These are phyloP conservation scores for Pisolithus marmoratus DNA, from an alignment of 768 basidiomycete genomes.

Conservation along the genomic window DNA sequence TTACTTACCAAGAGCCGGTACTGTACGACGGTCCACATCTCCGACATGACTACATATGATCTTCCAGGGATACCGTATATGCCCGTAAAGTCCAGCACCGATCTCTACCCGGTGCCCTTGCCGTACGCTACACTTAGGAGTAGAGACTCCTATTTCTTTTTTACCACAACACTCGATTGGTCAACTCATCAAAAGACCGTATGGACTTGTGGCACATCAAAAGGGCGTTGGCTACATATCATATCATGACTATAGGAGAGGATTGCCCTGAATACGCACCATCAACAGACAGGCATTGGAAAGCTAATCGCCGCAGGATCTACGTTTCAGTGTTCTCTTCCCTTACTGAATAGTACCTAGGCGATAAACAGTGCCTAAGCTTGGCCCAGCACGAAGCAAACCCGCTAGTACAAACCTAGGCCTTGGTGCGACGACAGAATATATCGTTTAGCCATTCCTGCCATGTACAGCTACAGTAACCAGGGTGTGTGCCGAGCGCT, in stretches of 20 bases:
- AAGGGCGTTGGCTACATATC: not conserved
- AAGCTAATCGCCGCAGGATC: slow-evolving; percentile 3
- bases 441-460: not conserved
- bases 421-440: not conserved
- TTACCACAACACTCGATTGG: no score
- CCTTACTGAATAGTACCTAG: not conserved
- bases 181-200: no score
- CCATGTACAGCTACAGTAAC: not conserved
- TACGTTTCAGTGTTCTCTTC: not conserved
- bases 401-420: not conserved
- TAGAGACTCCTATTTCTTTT: no score
- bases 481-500: no score
- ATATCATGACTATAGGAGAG: not conserved
- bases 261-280: not conserved
- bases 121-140: no score
- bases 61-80: no score
- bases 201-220: no score
- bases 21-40: no score
- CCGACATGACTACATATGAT: no score
- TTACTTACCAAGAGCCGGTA: no score
- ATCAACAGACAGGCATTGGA: not conserved
- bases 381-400: not conserved
- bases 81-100: no score
- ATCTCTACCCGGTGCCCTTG: not conserved
- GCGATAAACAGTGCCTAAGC: not conserved